Base-by-base conservation (phyloP, 305 asterid genomes). In the Solanum chacoense region DNA sequence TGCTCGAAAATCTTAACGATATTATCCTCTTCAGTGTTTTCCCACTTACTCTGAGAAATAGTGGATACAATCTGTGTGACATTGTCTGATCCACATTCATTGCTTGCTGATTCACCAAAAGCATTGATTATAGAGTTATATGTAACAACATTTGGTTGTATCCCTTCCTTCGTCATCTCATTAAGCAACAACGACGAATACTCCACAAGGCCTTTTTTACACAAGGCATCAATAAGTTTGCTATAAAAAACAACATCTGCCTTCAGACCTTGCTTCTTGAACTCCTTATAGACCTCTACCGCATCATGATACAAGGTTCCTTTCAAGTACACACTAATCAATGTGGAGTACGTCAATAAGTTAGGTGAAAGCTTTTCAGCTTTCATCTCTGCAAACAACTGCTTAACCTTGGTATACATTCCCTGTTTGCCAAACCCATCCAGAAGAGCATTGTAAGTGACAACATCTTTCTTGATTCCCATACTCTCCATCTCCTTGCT, bases 201-300 rank as follows among this genome's bases (percentile, higher is more conserved):
- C 90, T 93, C 99, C 38, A 96, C 98, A 83, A 95, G 89, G 32
- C 99, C 99, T 88, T 94, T 95, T 93, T 97, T 96, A 88, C 99
- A 95, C 94, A 95, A 92, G 88, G 99, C 95, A 89, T 97, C 99
- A 85, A 97, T 97, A 89, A 96, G 93, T 88, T 95, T 96, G 91
- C 99, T 96, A 55, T 97, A 97, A 92, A 97, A 95, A 89, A 97
- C 99, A 84, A 96, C 99, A 93, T 97, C 99, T 0, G 98, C 98
- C 93, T 94, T 96, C 92, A 97, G 87, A 38, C 96, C 99, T 59
- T 88, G 98, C 50, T 32, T 87, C 91, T 95, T 97, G 87, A 97
- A 97, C 89, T 95, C 99, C 83, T 22, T 89, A 87, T 97, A 96
- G 4, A 93, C 96, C 90, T 91, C 95, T 90, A 91, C 92, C 6